Conservation (phyloP, 2,329 filamentous ascomycete species). For the Elsinoe fawcettii region DNA sequence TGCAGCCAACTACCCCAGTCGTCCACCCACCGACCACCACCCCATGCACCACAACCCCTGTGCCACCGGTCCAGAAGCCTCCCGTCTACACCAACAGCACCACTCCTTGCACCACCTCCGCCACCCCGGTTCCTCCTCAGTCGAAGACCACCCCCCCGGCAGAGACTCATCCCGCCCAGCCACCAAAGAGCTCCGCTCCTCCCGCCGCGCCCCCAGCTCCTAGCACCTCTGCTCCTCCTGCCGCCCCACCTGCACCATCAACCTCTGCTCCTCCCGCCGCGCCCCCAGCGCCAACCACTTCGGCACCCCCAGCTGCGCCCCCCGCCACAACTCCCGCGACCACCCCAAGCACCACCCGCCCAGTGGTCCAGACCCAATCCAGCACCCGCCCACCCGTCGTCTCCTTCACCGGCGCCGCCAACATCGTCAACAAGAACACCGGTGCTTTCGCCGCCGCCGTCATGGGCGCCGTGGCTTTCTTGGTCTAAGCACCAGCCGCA, state of each 20-base stretch:
- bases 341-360: not conserved
- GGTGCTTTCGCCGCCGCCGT: not conserved
- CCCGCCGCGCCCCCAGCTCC: not conserved
- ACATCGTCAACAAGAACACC: not conserved
- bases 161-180: no score
- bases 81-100: constrained; percentile 10
- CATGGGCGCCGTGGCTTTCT: not conserved
- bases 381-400: not conserved
- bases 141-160: no score
- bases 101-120: constrained; percentile 1
- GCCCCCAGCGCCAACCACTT: not conserved
- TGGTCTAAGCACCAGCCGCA: not conserved
- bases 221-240: not conserved
- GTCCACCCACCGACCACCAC: constrained; percentile 8
- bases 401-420: not conserved
- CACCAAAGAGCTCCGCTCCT: no score
- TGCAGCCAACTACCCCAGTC: not conserved
- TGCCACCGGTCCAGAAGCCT: not conserved
- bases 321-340: not conserved
- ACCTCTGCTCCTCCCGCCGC: not conserved
- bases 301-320: not conserved
- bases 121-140: not conserved
- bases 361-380: no score
- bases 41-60: not conserved
- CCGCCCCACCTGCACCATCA: not conserved